Percentiles rank a stretch among this genome's conserved stretches.
phyloP scores from a whole-genome alignment of 305 asterid genomes.

The Fraxinus floribunda region DNA sequence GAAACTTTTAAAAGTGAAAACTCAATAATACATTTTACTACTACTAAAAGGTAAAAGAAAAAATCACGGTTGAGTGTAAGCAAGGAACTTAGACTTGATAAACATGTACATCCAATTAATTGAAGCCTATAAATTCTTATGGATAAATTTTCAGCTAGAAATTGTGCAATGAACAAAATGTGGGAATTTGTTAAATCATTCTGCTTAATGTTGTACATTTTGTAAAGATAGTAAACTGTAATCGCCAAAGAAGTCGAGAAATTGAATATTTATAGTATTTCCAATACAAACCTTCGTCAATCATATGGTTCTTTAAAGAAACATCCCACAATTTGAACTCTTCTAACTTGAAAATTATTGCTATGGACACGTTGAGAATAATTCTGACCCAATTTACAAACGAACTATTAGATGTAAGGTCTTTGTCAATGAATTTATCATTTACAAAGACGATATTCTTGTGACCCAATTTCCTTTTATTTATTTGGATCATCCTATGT shows the following conservation, averaged over 20 bases:
- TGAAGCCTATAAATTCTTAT: neutral
- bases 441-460: neutral
- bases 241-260: neutral
- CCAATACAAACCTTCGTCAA: neutral
- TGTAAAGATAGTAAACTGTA: neutral
- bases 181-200: neutral
- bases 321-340: neutral
- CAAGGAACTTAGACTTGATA: slow-evolving; percentile 33
- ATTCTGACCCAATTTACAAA: neutral
- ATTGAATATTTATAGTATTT: neutral
- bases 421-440: no score
- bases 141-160: neutral
- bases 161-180: neutral
- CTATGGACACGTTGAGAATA: neutral
- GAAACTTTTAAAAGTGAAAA: neutral
- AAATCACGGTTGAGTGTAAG: slow-evolving; percentile 31
- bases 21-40: neutral
- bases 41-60: neutral
- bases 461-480: neutral
- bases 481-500: neutral
- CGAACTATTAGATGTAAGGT: no score
- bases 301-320: neutral
- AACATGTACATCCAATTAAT: neutral
- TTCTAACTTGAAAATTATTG: neutral
- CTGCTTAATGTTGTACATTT: neutral